Evolutionary conservation across 306 rosid genomes (phyloP), one percentile per base, ranked within the genome.

Genomic region (Morella rubra): DNA sequence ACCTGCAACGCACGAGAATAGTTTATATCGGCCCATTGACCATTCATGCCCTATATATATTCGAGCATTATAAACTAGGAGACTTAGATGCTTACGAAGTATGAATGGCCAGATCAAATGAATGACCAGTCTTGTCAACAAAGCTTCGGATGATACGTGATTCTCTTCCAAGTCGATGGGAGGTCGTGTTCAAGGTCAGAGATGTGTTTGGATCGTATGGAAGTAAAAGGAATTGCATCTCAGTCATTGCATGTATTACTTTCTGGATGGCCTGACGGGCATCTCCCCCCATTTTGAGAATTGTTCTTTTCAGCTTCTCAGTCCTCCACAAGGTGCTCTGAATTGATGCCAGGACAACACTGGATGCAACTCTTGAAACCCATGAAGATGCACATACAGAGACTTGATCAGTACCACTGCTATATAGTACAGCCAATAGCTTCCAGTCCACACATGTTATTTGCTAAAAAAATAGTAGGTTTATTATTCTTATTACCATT

Each of bases 341-440:
- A 58, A 81, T 86, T 32, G 86, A 74, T 13, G 73, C 81, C 5
- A 88, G 81, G 18, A 75, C 91, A 49, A 88, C 84, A 76, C 95
- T 77, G 12, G 95, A 89, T 19, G 95, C 86, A 61, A 79, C 84
- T 83, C 97, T 91, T 71, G 67, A 78, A 22, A 76, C 13, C 66
- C 55, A n/a, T 6, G 20, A 44, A 44, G 40, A 32, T 45, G 55
- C 47, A 74, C 5, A 41, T 52, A 55, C 16, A 41, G 44, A 61
- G 18, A 32, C 18, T 61, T 5, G 10, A 19, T 61, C 14, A 32
- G n/a, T 61, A 24, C 24, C 7, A 60, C 66, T 22, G 12, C 42
- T 27, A 24, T 60, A 24, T 32, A n/a, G n/a, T n/a, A 32, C 37
- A 32, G 37, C 66, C 66, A 5, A 24, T 22, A 13, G 6, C 64